Evolutionary conservation across 2,329 filamentous ascomycete species (phyloP).

Genomic region (Sphaerostilbella broomeana): DNA sequence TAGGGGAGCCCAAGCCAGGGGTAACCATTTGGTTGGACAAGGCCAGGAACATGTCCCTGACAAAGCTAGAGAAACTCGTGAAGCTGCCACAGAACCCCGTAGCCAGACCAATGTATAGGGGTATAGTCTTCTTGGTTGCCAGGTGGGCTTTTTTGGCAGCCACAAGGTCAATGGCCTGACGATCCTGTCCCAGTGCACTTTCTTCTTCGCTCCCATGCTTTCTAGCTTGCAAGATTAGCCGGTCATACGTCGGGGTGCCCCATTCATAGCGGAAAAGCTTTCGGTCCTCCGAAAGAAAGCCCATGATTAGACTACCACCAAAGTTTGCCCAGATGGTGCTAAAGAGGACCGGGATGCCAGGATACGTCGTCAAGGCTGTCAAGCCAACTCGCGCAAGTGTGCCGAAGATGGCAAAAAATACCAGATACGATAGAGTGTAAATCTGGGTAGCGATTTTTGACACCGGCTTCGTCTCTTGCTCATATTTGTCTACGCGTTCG

Average conservation of each 20-base stretch:
- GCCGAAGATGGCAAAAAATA: conserved; percentile 79
- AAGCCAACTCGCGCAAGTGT: conserved; percentile 78
- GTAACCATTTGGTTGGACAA: conserved; percentile 63
- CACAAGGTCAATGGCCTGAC: conserved; percentile 28
- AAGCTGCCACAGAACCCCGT: conserved; percentile 87
- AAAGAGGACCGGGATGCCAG: conserved; percentile 67
- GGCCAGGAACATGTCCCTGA: conserved; percentile 72
- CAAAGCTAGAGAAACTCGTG: conserved; percentile 83
- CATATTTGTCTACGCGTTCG: conserved; percentile 4
- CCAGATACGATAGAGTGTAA: conserved; percentile 73
- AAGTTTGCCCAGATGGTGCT: conserved; percentile 84
- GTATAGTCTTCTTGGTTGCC: conserved; percentile 74
- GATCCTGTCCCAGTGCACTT: conserved; percentile 18
- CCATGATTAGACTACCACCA: conserved; percentile 72
- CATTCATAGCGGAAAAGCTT: conserved; percentile 66
- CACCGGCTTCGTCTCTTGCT: conserved; percentile 24
- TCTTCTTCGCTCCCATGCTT: conserved; percentile 33
- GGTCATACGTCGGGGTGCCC: conserved; percentile 40
- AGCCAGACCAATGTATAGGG: conserved; percentile 77
- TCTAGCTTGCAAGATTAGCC: conserved; percentile 26
- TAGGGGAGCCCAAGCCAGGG: conserved; percentile 30
- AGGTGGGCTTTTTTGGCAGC: conserved; percentile 52
- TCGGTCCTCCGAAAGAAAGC: conserved; percentile 74
- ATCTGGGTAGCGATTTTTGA: conserved; percentile 51
- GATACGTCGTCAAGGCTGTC: conserved; percentile 72